Percentiles rank a stretch among this genome's conserved stretches.
Evolutionary conservation across 2,329 filamentous ascomycete species (phyloP).

Genomic region (Arthrobotrys sphaeroides): DNA sequence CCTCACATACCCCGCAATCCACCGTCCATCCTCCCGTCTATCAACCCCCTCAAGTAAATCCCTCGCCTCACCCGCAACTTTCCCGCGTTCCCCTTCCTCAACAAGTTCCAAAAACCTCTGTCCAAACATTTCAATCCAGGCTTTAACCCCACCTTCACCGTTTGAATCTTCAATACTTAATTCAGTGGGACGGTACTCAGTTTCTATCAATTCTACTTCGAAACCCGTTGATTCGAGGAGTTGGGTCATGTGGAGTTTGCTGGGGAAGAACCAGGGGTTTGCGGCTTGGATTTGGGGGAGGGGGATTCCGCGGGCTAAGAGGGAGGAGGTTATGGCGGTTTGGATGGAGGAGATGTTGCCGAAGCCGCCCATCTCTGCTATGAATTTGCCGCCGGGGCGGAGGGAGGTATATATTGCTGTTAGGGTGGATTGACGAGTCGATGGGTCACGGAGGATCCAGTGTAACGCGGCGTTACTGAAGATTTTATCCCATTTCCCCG

Average conservation of each 20-base stretch:
- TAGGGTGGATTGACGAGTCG: slow-evolving; percentile 2
- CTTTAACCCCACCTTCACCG: slow-evolving; percentile 54
- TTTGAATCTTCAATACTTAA: slow-evolving; percentile 44
- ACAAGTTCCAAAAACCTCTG: slow-evolving; percentile 55
- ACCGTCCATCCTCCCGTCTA: slow-evolving; percentile 52
- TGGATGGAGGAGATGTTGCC: slow-evolving; percentile 56
- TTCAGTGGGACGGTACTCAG: slow-evolving; percentile 55
- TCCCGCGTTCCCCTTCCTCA: slow-evolving; percentile 25
- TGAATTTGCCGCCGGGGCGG: slow-evolving; percentile 52
- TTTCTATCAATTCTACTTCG: slow-evolving; percentile 54
- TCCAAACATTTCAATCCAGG: slow-evolving; percentile 57
- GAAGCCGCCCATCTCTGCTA: slow-evolving; percentile 56
- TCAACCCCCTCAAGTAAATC: slow-evolving; percentile 46
- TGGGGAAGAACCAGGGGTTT: slow-evolving; percentile 56
- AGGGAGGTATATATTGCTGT: slow-evolving; percentile 19
- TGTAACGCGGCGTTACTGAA: slow-evolving; percentile 64
- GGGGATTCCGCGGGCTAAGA: slow-evolving; percentile 45
- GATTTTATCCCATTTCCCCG: slow-evolving; percentile 60
- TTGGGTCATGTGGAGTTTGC: slow-evolving; percentile 27
- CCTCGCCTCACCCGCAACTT: slow-evolving; percentile 49
- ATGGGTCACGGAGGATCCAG: slow-evolving; percentile 60
- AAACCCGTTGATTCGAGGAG: slow-evolving; percentile 55
- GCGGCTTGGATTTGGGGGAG: slow-evolving; percentile 16
- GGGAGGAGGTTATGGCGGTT: slow-evolving; percentile 50
- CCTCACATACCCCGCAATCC: slow-evolving; percentile 56